phyloP scores from a whole-genome alignment of 2,329 filamentous ascomycete species.

The Trichoderma sp. region DNA sequence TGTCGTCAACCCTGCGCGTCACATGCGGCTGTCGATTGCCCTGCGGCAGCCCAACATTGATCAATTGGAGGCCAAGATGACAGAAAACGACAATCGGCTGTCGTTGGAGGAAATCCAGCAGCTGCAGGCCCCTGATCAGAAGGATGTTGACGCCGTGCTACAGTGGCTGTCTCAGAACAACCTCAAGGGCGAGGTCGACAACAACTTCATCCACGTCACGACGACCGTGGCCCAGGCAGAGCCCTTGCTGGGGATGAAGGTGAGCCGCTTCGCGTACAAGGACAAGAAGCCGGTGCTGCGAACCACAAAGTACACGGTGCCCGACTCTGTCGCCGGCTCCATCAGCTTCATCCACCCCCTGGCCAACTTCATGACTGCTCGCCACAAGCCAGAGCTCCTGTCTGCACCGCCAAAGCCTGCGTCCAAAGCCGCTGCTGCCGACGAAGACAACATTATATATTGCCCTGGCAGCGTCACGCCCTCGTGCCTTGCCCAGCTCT shows the following conservation, averaged over 20 bases:
- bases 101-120: conserved; percentile 36
- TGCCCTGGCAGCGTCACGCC: conserved; percentile 33
- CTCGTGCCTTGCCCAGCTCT: conserved; percentile 43
- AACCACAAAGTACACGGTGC: conserved; percentile 45
- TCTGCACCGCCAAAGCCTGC: not conserved
- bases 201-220: conserved; percentile 44
- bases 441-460: not conserved
- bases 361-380: conserved; percentile 49
- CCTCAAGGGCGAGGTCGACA: conserved; percentile 35
- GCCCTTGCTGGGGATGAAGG: conserved; percentile 40
- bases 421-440: not conserved
- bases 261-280: conserved; percentile 44
- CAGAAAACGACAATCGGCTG: conserved; percentile 31
- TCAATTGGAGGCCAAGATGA: conserved; percentile 28
- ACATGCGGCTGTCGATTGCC: conserved; percentile 34
- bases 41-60: conserved; percentile 34
- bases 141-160: conserved; percentile 38
- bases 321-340: conserved; percentile 36
- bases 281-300: conserved; percentile 40
- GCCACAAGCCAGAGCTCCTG: conserved; percentile 28
- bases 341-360: conserved; percentile 50
- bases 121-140: conserved; percentile 37
- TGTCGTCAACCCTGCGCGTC: conserved; percentile 26
- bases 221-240: conserved; percentile 41
- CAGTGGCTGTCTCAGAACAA: conserved; percentile 43